These are phyloP conservation scores for Lentinula lateritia DNA, from an alignment of 768 basidiomycete genomes.

Conservation along the genomic window DNA sequence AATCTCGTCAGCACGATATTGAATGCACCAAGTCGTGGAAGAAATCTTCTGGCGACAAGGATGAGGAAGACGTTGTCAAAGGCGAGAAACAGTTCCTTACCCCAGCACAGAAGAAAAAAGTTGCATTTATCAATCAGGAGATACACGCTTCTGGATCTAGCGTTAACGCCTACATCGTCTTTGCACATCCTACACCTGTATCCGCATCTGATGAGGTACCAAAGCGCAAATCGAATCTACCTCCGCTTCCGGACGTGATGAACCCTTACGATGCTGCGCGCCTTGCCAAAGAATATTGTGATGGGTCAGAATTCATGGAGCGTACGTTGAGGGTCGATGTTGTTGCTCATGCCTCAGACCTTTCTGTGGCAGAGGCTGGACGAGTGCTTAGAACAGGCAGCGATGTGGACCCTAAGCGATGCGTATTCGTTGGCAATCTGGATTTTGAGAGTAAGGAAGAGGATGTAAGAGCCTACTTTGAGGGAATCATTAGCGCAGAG, in stretches of 20 bases:
- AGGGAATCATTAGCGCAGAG: constrained; percentile 66
- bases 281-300: constrained; percentile 49
- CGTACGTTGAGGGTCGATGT: constrained; percentile 77
- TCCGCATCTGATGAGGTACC: constrained; percentile 23
- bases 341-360: constrained; percentile 30
- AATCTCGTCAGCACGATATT: constrained; percentile 43
- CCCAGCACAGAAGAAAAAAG: constrained; percentile 83
- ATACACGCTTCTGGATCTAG: constrained; percentile 74
- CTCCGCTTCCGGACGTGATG: constrained; percentile 42
- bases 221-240: constrained; percentile 32
- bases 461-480: constrained; percentile 83
- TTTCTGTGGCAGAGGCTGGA: constrained; percentile 14
- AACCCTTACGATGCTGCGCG: constrained; percentile 70
- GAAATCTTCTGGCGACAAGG: constrained; percentile 31
- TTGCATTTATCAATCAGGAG: constrained; percentile 91
- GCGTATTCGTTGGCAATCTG: constrained; percentile 88
- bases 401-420: constrained; percentile 68
- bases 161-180: constrained; percentile 88
- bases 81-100: constrained; percentile 68
- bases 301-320: constrained; percentile 72
- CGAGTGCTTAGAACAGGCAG: constrained; percentile 18
- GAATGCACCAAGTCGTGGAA: constrained; percentile 60
- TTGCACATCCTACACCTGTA: constrained; percentile 59
- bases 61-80: constrained; percentile 28
- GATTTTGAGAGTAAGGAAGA: constrained; percentile 92